Evolutionary conservation across 805 yeast genomes (phyloP).

Genomic region (Wickerhamiella cacticola): DNA sequence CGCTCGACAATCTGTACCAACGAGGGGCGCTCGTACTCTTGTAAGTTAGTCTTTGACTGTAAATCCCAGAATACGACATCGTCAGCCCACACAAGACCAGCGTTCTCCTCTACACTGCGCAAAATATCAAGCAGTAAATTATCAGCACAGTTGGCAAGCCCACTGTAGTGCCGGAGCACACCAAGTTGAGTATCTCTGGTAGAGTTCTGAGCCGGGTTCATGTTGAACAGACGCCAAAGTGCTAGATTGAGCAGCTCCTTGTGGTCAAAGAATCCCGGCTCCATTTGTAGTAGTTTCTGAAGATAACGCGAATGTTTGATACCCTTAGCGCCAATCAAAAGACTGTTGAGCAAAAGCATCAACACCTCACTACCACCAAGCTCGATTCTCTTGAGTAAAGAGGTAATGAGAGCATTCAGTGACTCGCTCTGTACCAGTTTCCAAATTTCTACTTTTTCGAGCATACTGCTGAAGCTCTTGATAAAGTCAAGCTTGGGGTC

Average conservation of each 20-base stretch:
- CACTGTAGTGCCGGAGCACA: slow-evolving; percentile 46
- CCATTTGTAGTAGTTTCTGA: slow-evolving; percentile 43
- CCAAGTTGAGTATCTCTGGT: slow-evolving; percentile 38
- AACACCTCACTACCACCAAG: slow-evolving; percentile 28
- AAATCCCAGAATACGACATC: slow-evolving; percentile 57
- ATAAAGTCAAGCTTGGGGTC: not conserved
- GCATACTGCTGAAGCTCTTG: not conserved
- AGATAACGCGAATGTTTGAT: slow-evolving; percentile 39
- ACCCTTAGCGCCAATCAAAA: slow-evolving; percentile 16
- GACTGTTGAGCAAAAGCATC: not conserved
- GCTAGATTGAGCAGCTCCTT: slow-evolving; percentile 35
- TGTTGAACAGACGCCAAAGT: slow-evolving; percentile 39
- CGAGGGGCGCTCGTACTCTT: slow-evolving; percentile 29
- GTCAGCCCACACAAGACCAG: slow-evolving; percentile 52
- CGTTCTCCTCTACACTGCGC: slow-evolving; percentile 41
- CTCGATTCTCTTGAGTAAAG: slow-evolving; percentile 37
- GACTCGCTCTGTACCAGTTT: slow-evolving; percentile 14
- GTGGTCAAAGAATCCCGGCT: slow-evolving; percentile 8
- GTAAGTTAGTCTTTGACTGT: slow-evolving; percentile 29
- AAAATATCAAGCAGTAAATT: slow-evolving; percentile 46
- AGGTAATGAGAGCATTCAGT: slow-evolving; percentile 27
- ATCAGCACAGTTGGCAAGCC: slow-evolving; percentile 52
- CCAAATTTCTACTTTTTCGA: slow-evolving; percentile 16
- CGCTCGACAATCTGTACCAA: slow-evolving; percentile 13
- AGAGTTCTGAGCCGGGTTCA: slow-evolving; percentile 38